Percentiles rank a stretch among this genome's conserved stretches.
Conservation (phyloP, 1,284 basidiomycete genomes). For the Cryptococcus deneoformans region DNA sequence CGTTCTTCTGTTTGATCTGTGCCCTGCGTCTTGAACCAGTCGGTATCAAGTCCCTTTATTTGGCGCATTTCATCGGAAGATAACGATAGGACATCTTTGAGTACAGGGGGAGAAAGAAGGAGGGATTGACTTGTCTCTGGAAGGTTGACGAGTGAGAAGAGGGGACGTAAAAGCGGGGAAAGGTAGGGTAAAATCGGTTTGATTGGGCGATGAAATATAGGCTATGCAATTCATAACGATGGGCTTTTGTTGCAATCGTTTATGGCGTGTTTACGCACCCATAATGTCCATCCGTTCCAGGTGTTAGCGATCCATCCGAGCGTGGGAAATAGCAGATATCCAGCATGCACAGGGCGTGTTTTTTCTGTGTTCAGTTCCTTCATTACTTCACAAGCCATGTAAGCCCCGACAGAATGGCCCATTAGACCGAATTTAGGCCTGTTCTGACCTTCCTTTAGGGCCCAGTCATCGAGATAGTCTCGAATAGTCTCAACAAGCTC, state of each 20-base stretch:
- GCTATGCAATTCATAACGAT: conserved; percentile 16
- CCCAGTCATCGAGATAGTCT: conserved; percentile 27
- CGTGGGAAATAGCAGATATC: conserved; percentile 40
- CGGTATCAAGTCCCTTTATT: conserved; percentile 40
- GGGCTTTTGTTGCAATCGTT: not conserved
- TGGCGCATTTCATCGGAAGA: conserved; percentile 42
- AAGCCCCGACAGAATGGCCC: conserved; percentile 47
- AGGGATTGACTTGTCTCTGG: conserved; percentile 34
- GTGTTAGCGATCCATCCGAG: conserved; percentile 42
- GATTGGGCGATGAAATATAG: conserved; percentile 43
- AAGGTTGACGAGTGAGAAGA: conserved; percentile 28
- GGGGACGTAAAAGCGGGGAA: conserved; percentile 26
- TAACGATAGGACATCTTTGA: conserved; percentile 39
- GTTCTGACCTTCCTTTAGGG: conserved; percentile 5
- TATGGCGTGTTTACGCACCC: conserved; percentile 24
- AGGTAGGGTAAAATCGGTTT: conserved; percentile 26
- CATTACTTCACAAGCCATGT: conserved; percentile 40
- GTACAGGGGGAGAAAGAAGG: conserved; percentile 33
- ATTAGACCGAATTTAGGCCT: conserved; percentile 33
- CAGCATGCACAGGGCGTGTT: conserved; percentile 16
- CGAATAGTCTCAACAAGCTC: conserved; percentile 35
- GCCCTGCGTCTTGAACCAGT: conserved; percentile 28
- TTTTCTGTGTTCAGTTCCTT: conserved; percentile 17
- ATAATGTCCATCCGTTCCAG: conserved; percentile 41
- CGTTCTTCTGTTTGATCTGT: not conserved